Evolutionary conservation across 2,329 filamentous ascomycete species (phyloP).

Genomic region (Paracoccidioides lutzii): DNA sequence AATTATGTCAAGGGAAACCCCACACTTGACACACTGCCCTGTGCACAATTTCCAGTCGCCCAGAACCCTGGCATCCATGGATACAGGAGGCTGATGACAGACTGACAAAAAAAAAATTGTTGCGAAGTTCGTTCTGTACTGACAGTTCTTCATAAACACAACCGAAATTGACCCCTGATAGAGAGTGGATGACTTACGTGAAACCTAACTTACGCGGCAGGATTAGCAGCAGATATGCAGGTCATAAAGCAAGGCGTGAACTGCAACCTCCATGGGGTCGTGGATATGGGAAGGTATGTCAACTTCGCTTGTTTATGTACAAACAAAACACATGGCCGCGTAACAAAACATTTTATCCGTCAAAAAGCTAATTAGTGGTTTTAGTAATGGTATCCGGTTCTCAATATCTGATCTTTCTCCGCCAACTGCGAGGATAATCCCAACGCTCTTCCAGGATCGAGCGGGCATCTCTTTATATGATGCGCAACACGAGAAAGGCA

Average conservation of each 20-base stretch:
- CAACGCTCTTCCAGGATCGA: slow-evolving; percentile 64
- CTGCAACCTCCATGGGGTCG: slow-evolving; percentile 23
- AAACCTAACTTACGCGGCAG: not conserved
- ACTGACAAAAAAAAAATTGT: too few relatives aligned
- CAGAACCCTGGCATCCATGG: too few relatives aligned
- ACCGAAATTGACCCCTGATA: too few relatives aligned
- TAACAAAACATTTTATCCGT: not conserved
- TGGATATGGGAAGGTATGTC: slow-evolving; percentile 31
- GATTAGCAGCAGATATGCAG: not conserved
- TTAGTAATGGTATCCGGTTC: slow-evolving; percentile 79
- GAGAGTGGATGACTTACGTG: slow-evolving; percentile 2
- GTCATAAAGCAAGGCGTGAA: not conserved
- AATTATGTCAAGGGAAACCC: too few relatives aligned
- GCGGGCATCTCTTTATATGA: slow-evolving; percentile 79
- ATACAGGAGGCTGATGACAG: too few relatives aligned
- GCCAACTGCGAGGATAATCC: slow-evolving; percentile 56
- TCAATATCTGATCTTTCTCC: slow-evolving; percentile 72
- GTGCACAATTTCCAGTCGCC: too few relatives aligned
- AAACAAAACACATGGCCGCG: not conserved
- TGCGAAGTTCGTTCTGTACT: too few relatives aligned
- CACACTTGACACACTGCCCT: too few relatives aligned
- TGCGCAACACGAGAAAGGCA: slow-evolving; percentile 44
- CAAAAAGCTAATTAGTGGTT: not conserved
- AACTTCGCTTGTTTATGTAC: not conserved
- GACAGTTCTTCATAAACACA: too few relatives aligned